Percentiles rank a stretch among this genome's conserved stretches.
These are phyloP conservation scores for Lichenothelia convexa DNA, from an alignment of 495 filamentous ascomycete species.

Conservation along the genomic window DNA sequence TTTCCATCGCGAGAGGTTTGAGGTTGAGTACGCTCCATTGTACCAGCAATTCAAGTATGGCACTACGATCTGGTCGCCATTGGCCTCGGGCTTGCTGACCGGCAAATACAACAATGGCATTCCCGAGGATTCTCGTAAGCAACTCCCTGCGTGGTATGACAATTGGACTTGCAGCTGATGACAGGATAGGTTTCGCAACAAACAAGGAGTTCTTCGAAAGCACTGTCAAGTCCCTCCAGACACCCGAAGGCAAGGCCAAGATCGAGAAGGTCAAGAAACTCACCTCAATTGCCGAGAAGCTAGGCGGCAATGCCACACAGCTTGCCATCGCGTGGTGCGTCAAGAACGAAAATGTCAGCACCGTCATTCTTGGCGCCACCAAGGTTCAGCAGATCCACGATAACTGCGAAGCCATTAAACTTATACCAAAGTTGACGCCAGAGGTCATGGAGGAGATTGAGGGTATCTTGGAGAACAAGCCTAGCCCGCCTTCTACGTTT, in stretches of 20 bases:
- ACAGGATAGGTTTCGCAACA: conserved; percentile 21
- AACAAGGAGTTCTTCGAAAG: conserved; percentile 19
- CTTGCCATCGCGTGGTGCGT: conserved; percentile 22
- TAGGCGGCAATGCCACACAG: conserved; percentile 18
- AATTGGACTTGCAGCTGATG: too few species aligned
- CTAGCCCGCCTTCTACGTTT: conserved; percentile 8
- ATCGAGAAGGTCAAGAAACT: conserved; percentile 26
- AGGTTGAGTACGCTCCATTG: conserved; percentile 24
- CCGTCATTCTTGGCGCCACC: conserved; percentile 24
- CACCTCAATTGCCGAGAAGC: conserved; percentile 19
- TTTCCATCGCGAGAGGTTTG: conserved; percentile 35
- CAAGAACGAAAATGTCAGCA: conserved; percentile 24
- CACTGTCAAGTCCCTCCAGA: conserved; percentile 17
- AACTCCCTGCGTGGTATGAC: too few species aligned
- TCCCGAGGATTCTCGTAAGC: conserved; percentile 24
- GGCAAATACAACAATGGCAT: conserved; percentile 29
- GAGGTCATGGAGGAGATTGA: conserved; percentile 27
- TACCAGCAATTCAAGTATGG: conserved; percentile 24
- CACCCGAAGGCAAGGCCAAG: conserved; percentile 22
- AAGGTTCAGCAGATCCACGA: conserved; percentile 24
- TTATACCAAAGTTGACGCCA: conserved; percentile 22
- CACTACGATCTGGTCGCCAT: conserved; percentile 25
- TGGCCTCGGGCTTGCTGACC: conserved; percentile 24
- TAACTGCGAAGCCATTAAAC: conserved; percentile 21
- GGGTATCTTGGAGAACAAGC: conserved; percentile 23